Base-by-base conservation (phyloP, 768 basidiomycete species). In the Tulasnella sp. region DNA sequence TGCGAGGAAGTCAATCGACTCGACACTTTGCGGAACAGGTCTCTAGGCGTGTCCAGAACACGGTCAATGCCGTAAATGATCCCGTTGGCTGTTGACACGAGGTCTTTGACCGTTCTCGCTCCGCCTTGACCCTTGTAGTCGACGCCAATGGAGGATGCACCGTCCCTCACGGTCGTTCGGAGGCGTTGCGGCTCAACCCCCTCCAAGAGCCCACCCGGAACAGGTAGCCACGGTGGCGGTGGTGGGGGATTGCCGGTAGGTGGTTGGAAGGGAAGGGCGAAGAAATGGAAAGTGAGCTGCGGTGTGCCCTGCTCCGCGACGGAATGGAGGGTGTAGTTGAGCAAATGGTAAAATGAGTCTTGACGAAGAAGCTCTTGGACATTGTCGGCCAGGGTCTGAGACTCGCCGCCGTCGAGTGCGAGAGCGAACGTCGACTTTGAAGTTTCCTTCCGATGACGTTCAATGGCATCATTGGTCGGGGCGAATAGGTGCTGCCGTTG, bases 401-500 rank as follows among this genome's bases (percentile, higher is more conserved):
- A 75, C 73, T 87, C 84, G 77, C n/a, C 26, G 26, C 86, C 85
- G 26, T 86, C 83, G 35, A 89, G 83, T 11, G 83, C 83, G 61
- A 82, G 80, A 13, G 80, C 80, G 86, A 87, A 87, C 23, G 87
- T 79, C 51, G 83, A 80, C 73, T 87, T 82, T 84, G 76, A 80
- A 80, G 75, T 81, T 71, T 61, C 83, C 80, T 76, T 70, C 13
- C 51, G 44, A 80, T 90, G 86, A 37, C 86, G 87, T 80, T 89
- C 84, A 80, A 96, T 89, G 44, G 98, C 98, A 78, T 94, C 91
- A 85, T 99, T 96, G 26, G 94, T 98, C 1, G 98, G 98, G 1
- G 98, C 98, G 82, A 98, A 99, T 70, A 99, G 37, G 98, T 98
- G 83, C 88, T 88, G 55, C 87, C 89, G 84, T 97, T 98, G 80